phyloP scores from a whole-genome alignment of 2,329 filamentous ascomycete species.

The Cladosporium colombiae region DNA sequence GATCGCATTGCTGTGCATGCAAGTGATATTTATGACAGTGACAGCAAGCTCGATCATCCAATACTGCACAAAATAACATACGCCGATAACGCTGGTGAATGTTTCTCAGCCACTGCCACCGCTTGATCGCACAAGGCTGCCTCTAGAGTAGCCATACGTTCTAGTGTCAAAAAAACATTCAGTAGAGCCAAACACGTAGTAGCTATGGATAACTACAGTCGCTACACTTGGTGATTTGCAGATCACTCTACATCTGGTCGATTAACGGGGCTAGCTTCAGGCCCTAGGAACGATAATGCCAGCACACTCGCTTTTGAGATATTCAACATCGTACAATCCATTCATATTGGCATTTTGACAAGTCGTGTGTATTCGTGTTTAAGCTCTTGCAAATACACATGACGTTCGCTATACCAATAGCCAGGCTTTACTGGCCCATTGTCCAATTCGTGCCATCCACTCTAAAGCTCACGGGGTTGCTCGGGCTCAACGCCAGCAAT shows the following conservation, averaged over 20 bases:
- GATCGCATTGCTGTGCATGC: background rate
- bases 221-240: background rate
- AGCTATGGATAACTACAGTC: background rate
- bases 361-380: background rate
- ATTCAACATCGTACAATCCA: background rate
- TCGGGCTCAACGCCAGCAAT: conserved; percentile 67
- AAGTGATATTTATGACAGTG: too few species aligned
- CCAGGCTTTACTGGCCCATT: background rate
- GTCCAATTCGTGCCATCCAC: background rate
- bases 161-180: background rate
- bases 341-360: background rate
- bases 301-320: too few species aligned
- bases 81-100: too few species aligned
- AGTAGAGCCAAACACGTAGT: background rate
- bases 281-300: background rate
- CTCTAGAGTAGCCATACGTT: background rate
- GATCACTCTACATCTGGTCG: background rate
- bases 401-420: background rate
- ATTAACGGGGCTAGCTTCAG: background rate
- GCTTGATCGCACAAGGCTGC: background rate
- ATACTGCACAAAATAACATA: too few species aligned
- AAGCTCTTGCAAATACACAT: background rate
- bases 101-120: too few species aligned
- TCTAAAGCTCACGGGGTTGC: conserved; percentile 18
- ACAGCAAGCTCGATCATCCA: too few species aligned